phyloP scores from a whole-genome alignment of 2,329 filamentous ascomycete species.

The Drechslerella stenobrocha region DNA sequence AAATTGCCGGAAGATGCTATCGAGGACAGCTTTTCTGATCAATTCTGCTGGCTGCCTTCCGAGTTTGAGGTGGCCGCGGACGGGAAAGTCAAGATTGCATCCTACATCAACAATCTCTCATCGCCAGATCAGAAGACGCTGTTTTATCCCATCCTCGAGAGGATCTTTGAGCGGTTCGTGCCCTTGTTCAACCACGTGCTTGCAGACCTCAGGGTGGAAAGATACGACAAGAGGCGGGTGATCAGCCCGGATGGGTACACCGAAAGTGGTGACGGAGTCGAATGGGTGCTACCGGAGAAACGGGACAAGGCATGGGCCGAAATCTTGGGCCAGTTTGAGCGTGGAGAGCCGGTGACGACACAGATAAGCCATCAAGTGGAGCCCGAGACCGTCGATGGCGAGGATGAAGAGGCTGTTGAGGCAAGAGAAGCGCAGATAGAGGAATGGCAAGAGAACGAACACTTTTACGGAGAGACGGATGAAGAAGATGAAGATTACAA shows the following conservation, averaged over 20 bases:
- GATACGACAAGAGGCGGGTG: not conserved
- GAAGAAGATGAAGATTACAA: not conserved
- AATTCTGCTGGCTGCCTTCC: slow-evolving; percentile 39
- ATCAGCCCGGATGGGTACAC: slow-evolving; percentile 6
- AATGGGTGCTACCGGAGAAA: slow-evolving; percentile 9
- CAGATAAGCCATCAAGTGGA: slow-evolving; percentile 1
- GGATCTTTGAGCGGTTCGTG: slow-evolving; percentile 37
- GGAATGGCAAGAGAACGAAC: not conserved
- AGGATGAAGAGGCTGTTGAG: slow-evolving; percentile 11
- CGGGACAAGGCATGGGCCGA: slow-evolving; percentile 16
- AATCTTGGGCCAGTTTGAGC: slow-evolving; percentile 25
- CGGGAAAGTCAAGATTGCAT: slow-evolving; percentile 38
- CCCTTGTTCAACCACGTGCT: slow-evolving; percentile 45
- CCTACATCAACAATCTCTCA: slow-evolving; percentile 37
- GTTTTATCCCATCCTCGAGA: slow-evolving; percentile 42
- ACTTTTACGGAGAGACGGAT: slow-evolving; percentile 1
- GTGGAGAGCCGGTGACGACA: slow-evolving; percentile 21
- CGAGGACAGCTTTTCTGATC: slow-evolving; percentile 22
- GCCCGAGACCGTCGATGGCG: slow-evolving; percentile 1
- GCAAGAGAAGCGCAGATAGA: slow-evolving; percentile 11
- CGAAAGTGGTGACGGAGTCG: slow-evolving; percentile 7
- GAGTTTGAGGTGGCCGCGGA: slow-evolving; percentile 28
- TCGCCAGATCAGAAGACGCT: slow-evolving; percentile 15
- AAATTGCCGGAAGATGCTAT: slow-evolving; percentile 18
- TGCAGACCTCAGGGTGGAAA: slow-evolving; percentile 10